Evolutionary conservation across 495 filamentous ascomycete genomes (phyloP), one percentile per base, ranked within the genome.

Genomic region (Tuber indicum): DNA sequence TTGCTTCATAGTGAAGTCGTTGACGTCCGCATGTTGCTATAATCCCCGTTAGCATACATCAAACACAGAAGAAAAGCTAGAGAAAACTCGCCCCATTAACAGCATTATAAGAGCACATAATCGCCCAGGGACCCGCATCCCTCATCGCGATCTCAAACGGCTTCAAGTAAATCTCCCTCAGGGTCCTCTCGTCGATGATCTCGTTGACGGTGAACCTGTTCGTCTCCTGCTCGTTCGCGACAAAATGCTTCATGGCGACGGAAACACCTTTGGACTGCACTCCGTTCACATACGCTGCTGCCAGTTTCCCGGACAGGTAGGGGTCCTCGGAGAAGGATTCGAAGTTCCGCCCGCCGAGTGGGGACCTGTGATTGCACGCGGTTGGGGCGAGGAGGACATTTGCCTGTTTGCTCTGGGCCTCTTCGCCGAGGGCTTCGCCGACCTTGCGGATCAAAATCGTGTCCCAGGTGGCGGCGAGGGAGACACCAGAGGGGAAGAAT

Each of bases 311-410:
- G 0, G 92, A 91, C 1, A 96, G 86, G 19, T 91, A 86, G 21
- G 92, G 92, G 78, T 96, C 93, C 83, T 95, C 92, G 14, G 92
- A 92, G 82, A 94, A 94, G 0, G 92, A 93, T 85, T 95, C 93
- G 76, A 94, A 96, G 72, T 92, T 92, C 72, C 93, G 88, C 12
- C 93, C 93, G 3, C 93, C 93, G 0, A 96, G 86, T 5, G 93
- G 93, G 43, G 91, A 91, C 26, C 93, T 89, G 80, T 95, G 93
- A 84, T 92, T 91, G 83, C 92, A 94, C 76, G 94, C 91, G 9
- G 93, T 95, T 16, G 93, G 93, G 4, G 92, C 93, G 14, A 96
- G 87, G 1, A 95, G 86, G 26, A 94, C 87, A 75, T 93, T 88
- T 45, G 91, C 90, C 21, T 91, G 91, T 79, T 93, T 92, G 14